Conservation (phyloP, 768 basidiomycete genomes). For the Bullera alba region DNA sequence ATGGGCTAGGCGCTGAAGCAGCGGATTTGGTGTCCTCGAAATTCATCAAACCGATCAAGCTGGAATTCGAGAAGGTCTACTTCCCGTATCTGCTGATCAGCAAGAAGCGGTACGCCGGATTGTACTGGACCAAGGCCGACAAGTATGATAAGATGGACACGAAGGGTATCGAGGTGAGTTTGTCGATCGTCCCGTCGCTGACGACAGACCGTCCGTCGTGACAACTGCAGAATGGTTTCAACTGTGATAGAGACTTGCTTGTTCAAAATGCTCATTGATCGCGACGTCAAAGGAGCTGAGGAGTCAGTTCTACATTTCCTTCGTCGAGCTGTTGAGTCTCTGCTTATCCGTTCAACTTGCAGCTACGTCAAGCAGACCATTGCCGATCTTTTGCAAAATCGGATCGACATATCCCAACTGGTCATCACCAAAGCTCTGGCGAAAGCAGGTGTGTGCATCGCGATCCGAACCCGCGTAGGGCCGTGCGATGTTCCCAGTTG, state of each 20-base stretch:
- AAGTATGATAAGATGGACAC: slow-evolving; percentile 99
- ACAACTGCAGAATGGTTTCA: slow-evolving; percentile 96
- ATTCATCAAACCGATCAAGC: slow-evolving; percentile 92
- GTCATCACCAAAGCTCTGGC: slow-evolving; percentile 97
- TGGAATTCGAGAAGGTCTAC: slow-evolving; percentile 99
- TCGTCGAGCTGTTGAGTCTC: background rate
- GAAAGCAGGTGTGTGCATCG: slow-evolving; percentile 60
- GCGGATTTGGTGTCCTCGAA: slow-evolving; percentile 83
- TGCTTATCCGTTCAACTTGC: background rate
- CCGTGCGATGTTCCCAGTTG: background rate
- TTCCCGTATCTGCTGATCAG: slow-evolving; percentile 95
- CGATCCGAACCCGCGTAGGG: background rate
- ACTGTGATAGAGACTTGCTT: slow-evolving; percentile 97
- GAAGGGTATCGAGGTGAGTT: slow-evolving; percentile 87
- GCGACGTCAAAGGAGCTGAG: slow-evolving; percentile 88
- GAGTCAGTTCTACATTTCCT: too few species aligned
- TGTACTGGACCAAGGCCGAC: slow-evolving; percentile 93
- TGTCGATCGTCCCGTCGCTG: background rate
- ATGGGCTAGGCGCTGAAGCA: slow-evolving; percentile 69
- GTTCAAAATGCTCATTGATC: slow-evolving; percentile 94
- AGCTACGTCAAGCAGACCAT: slow-evolving; percentile 93
- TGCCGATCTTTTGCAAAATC: slow-evolving; percentile 89
- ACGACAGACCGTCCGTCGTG: slow-evolving; percentile 86
- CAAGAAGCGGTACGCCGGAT: slow-evolving; percentile 96
- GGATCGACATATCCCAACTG: slow-evolving; percentile 95